Evolutionary conservation across 352 stramenopile species (phyloP).

Genomic region (Globisporangium rhizosaccharum): DNA sequence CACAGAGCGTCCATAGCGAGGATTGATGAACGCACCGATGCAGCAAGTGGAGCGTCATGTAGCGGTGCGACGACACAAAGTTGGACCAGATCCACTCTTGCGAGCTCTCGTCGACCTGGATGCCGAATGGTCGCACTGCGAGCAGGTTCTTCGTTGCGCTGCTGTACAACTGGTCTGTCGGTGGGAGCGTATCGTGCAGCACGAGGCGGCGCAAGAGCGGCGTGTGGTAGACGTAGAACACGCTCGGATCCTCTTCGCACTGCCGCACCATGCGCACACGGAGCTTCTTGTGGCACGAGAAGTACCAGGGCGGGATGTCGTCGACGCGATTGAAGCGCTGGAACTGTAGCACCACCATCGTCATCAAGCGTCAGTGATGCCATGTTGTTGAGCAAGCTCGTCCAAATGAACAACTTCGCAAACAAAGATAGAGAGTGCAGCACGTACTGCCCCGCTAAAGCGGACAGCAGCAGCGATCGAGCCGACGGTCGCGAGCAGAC

Average conservation of each 20-base stretch:
- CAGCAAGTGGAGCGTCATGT: conserved; percentile 55
- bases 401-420: not conserved
- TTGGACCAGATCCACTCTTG: conserved; percentile 66
- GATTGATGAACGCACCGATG: conserved; percentile 32
- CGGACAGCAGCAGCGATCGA: conserved; percentile 39
- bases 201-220: conserved; percentile 55
- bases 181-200: conserved; percentile 54
- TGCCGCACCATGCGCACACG: conserved; percentile 67
- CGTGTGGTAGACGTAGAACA: conserved; percentile 84
- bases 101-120: conserved; percentile 66
- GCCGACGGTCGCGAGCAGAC: conserved; percentile 34
- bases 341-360: conserved; percentile 18
- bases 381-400: too few relatives aligned
- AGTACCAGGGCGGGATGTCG: conserved; percentile 57
- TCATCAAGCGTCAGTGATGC: not conserved
- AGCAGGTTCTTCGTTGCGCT: conserved; percentile 25
- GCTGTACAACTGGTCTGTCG: conserved; percentile 15
- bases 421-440: not conserved
- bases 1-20: not conserved
- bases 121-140: conserved; percentile 60
- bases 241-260: conserved; percentile 49
- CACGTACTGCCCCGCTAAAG: conserved; percentile 49
- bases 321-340: conserved; percentile 47
- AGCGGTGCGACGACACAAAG: conserved; percentile 55
- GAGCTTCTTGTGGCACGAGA: conserved; percentile 64